phyloP scores from a whole-genome alignment of 2,329 filamentous ascomycete species.

The Epichloe scottii region DNA sequence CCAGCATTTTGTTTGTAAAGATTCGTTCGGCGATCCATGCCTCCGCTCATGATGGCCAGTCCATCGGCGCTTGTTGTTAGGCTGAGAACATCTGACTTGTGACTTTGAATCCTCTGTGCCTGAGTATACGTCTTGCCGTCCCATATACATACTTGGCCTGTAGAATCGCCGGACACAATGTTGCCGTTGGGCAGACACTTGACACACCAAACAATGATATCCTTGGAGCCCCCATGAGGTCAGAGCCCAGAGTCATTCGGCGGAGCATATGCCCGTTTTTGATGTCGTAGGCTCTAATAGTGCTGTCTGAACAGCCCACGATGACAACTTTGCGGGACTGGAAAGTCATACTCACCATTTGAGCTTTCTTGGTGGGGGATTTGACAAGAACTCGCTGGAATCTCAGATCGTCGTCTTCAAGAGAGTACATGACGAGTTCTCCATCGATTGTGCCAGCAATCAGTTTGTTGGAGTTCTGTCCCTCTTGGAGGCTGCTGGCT shows the following conservation, averaged over 20 bases:
- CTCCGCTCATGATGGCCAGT: slow-evolving; percentile 71
- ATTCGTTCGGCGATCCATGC: slow-evolving; percentile 81
- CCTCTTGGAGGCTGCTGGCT: slow-evolving; percentile 8
- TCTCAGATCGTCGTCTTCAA: slow-evolving; percentile 68
- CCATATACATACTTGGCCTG: slow-evolving; percentile 87
- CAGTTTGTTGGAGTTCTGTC: slow-evolving; percentile 44
- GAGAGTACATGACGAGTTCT: slow-evolving; percentile 74
- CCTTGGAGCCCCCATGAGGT: slow-evolving; percentile 66
- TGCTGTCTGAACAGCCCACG: slow-evolving; percentile 91
- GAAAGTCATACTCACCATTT: slow-evolving; percentile 84
- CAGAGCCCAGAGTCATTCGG: slow-evolving; percentile 75
- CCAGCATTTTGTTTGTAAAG: slow-evolving; percentile 59
- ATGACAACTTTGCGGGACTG: slow-evolving; percentile 73
- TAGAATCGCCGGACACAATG: slow-evolving; percentile 90
- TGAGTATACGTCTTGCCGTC: slow-evolving; percentile 86
- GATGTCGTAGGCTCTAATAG: slow-evolving; percentile 83
- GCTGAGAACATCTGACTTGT: slow-evolving; percentile 82
- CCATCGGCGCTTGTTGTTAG: slow-evolving; percentile 75
- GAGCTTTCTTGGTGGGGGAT: slow-evolving; percentile 69
- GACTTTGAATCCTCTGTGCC: slow-evolving; percentile 71
- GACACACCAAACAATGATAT: slow-evolving; percentile 86
- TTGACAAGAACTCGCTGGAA: slow-evolving; percentile 67
- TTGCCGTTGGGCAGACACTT: slow-evolving; percentile 78
- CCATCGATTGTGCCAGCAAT: slow-evolving; percentile 86
- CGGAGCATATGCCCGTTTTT: slow-evolving; percentile 63